phyloP scores from a whole-genome alignment of 441 rosid species.

The Oxalis stricta region DNA sequence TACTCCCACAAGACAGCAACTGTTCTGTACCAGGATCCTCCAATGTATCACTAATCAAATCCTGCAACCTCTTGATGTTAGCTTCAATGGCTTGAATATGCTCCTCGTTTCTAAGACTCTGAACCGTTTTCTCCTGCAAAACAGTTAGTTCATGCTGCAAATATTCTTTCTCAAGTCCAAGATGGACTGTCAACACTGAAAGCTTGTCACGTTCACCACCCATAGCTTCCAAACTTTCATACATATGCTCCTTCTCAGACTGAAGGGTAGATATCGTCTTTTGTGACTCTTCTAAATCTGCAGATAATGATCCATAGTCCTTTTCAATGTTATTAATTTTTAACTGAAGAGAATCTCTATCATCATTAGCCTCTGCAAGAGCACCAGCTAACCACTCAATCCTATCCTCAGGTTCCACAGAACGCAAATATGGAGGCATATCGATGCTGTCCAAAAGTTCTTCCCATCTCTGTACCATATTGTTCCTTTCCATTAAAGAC shows the following conservation, averaged over 20 bases:
- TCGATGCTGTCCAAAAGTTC: slow-evolving; percentile 55
- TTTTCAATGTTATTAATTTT: slow-evolving; percentile 57
- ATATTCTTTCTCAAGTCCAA: slow-evolving; percentile 47
- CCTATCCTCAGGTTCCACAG: slow-evolving; percentile 72
- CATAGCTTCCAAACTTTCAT: slow-evolving; percentile 50
- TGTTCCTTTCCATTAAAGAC: slow-evolving; percentile 88
- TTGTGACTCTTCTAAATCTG: slow-evolving; percentile 60
- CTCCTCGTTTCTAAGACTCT: slow-evolving; percentile 43
- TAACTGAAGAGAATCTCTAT: slow-evolving; percentile 48
- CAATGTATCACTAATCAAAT: slow-evolving; percentile 48
- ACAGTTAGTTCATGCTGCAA: slow-evolving; percentile 37
- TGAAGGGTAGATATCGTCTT: slow-evolving; percentile 40
- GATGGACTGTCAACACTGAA: slow-evolving; percentile 28
- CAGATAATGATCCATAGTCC: slow-evolving; percentile 43
- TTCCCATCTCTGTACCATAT: slow-evolving; percentile 91
- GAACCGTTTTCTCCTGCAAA: slow-evolving; percentile 45
- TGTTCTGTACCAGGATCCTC: slow-evolving; percentile 37
- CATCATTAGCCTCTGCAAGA: slow-evolving; percentile 55
- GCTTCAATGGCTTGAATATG: slow-evolving; percentile 29
- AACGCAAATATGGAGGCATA: slow-evolving; percentile 64
- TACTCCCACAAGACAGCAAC: slow-evolving; percentile 28
- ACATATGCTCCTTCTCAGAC: slow-evolving; percentile 45
- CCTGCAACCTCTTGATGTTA: slow-evolving; percentile 44
- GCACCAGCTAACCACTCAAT: slow-evolving; percentile 83
- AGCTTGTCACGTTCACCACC: slow-evolving; percentile 32